A percentile compares a stretch with the other conserved stretches of the same genome.
Conservation (phyloP, 2,329 filamentous ascomycete genomes). For the Epichloe brachyelytri region DNA sequence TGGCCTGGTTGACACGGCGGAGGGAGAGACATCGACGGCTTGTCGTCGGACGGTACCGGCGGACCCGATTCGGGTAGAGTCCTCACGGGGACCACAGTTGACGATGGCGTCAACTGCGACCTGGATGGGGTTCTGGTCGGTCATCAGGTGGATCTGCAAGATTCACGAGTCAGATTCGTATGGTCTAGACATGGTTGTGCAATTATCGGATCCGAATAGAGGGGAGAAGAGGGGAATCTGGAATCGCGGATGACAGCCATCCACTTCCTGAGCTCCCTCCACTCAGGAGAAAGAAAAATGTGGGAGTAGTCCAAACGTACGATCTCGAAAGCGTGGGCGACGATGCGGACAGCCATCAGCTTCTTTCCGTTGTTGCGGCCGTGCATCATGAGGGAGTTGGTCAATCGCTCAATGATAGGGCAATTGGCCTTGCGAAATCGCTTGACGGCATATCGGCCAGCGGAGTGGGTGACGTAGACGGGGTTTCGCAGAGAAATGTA, state of each 20-base stretch:
- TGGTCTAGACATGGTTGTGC: neutral
- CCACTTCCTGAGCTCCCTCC: too few relatives aligned
- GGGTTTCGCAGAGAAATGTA: constrained; percentile 99
- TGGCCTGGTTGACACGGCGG: constrained; percentile 99
- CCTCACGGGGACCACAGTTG: constrained; percentile 99
- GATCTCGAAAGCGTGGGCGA: constrained; percentile 98
- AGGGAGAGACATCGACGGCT: constrained; percentile 99
- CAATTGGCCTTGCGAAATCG: constrained; percentile 99
- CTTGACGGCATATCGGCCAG: constrained; percentile 97
- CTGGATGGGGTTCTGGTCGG: constrained; percentile 99
- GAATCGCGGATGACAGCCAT: too few relatives aligned
- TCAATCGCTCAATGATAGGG: constrained; percentile 99
- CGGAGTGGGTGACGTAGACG: constrained; percentile 98
- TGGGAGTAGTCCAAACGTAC: constrained; percentile 44
- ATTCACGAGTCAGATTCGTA: constrained; percentile 15
- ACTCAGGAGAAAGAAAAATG: too few relatives aligned
- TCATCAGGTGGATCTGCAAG: constrained; percentile 95
- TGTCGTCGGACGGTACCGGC: constrained; percentile 99
- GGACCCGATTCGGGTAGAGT: constrained; percentile 98
- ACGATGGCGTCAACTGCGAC: constrained; percentile 98
- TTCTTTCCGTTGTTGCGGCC: constrained; percentile 99
- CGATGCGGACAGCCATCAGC: constrained; percentile 99
- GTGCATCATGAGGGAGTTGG: constrained; percentile 99
- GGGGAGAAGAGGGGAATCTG: too few relatives aligned
- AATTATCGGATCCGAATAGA: too few relatives aligned